Percentiles rank a stretch among this genome's conserved stretches.
These are phyloP conservation scores for Xenoacremonium recifei DNA, from an alignment of 2,329 filamentous ascomycete species.

Conservation along the genomic window DNA sequence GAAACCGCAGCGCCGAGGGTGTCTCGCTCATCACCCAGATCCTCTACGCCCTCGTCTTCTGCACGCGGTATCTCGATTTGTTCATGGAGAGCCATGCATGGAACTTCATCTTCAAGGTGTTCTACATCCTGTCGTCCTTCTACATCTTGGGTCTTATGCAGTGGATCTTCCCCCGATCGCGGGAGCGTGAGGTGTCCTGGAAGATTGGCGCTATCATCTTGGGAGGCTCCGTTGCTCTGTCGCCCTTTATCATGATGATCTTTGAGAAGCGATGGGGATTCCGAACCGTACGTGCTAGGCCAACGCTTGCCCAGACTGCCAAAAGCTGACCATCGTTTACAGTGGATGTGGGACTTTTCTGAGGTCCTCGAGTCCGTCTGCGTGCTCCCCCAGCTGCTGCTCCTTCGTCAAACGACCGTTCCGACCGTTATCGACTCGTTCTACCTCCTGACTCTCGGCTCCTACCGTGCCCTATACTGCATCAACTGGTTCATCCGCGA, in stretches of 20 bases:
- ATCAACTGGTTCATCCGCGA: slow-evolving; percentile 83
- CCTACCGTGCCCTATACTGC: slow-evolving; percentile 86
- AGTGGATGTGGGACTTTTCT: slow-evolving; percentile 86
- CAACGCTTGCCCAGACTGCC: background rate
- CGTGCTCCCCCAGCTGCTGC: slow-evolving; percentile 85
- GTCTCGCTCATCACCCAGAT: slow-evolving; percentile 90
- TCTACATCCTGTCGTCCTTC: slow-evolving; percentile 80
- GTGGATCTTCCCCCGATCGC: slow-evolving; percentile 79
- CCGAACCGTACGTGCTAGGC: slow-evolving; percentile 42
- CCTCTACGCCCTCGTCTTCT: slow-evolving; percentile 84
- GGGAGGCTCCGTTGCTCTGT: slow-evolving; percentile 61
- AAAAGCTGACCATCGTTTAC: slow-evolving; percentile 1
- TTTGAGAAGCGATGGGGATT: slow-evolving; percentile 56
- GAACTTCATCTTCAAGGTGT: slow-evolving; percentile 83
- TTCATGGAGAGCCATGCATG: slow-evolving; percentile 59
- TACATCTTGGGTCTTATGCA: slow-evolving; percentile 91
- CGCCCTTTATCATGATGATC: slow-evolving; percentile 71
- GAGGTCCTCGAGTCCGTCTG: slow-evolving; percentile 89
- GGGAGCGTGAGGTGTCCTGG: slow-evolving; percentile 91
- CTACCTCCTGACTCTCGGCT: slow-evolving; percentile 84
- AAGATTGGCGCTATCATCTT: slow-evolving; percentile 75
- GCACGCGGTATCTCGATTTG: slow-evolving; percentile 82
- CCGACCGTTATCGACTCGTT: slow-evolving; percentile 97
- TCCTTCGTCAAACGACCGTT: slow-evolving; percentile 90
- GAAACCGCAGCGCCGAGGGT: slow-evolving; percentile 83